These are phyloP conservation scores for Dissophora ornata DNA, from an alignment of 192 early-diverging fungal genomes.

Conservation along the genomic window DNA sequence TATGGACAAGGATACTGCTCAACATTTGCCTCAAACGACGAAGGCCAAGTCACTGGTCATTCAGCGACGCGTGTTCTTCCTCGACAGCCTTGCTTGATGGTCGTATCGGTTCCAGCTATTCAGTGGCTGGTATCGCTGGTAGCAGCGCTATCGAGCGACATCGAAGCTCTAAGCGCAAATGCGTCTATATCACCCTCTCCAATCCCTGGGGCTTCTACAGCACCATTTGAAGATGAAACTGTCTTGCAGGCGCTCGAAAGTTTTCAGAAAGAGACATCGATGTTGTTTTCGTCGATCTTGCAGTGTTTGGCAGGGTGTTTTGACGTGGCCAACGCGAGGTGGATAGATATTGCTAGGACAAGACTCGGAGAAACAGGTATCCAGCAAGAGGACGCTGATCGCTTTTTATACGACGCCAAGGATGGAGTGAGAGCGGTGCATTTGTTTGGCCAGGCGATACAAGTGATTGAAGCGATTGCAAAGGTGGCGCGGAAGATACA, in stretches of 20 bases:
- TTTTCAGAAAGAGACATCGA: slow-evolving; percentile 34
- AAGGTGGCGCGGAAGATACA: slow-evolving; percentile 8
- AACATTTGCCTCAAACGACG: not conserved
- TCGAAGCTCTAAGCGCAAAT: not conserved
- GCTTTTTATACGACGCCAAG: not conserved
- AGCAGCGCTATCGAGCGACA: slow-evolving; percentile 1
- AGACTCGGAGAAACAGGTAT: not conserved
- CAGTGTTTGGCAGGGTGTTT: slow-evolving; percentile 26
- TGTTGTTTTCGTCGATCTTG: slow-evolving; percentile 21
- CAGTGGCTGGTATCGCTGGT: slow-evolving; percentile 26
- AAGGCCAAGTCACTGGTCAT: not conserved
- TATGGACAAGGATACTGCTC: not conserved
- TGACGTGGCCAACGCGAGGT: not conserved
- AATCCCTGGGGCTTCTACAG: too few relatives aligned
- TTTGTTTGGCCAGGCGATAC: slow-evolving; percentile 28
- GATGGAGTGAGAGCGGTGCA: slow-evolving; percentile 9
- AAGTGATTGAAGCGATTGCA: slow-evolving; percentile 5
- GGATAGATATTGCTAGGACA: not conserved
- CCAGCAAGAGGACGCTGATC: not conserved
- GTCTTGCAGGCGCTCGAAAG: slow-evolving; percentile 4
- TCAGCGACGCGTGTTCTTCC: not conserved
- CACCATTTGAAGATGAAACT: not conserved
- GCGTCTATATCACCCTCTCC: too few relatives aligned
- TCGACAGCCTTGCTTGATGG: slow-evolving; percentile 14
- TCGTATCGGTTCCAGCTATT: slow-evolving; percentile 6